A percentile compares a stretch with the other conserved stretches of the same genome.
These are phyloP conservation scores for Pythium periplocum DNA, from an alignment of 352 stramenopile genomes.

Conservation along the genomic window DNA sequence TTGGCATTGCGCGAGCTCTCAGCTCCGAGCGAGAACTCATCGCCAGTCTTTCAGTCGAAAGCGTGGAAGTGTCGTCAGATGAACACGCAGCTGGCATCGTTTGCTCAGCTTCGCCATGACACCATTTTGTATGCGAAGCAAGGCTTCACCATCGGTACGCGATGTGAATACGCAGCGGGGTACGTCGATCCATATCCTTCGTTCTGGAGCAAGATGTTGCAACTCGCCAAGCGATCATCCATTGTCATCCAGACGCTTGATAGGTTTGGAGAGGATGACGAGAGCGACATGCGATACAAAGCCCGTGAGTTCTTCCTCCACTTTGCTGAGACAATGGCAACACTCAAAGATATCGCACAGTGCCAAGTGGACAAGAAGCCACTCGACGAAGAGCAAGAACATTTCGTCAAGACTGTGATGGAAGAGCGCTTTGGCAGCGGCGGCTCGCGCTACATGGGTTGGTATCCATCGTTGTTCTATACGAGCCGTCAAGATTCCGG, in stretches of 20 bases:
- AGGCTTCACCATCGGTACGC: conserved; percentile 10
- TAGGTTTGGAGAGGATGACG: too few relatives aligned
- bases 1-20: conserved; percentile 18
- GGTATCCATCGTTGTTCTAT: conserved; percentile 35
- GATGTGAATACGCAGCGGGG: conserved; percentile 19
- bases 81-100: conserved; percentile 24
- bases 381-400: conserved; percentile 14
- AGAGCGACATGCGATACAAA: too few relatives aligned
- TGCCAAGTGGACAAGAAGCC: conserved; percentile 7
- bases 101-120: conserved; percentile 20
- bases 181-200: conserved; percentile 22
- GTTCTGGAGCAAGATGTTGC: conserved; percentile 19
- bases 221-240: conserved; percentile 8
- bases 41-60: conserved; percentile 13
- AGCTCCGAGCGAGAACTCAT: not conserved
- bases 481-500: conserved; percentile 19
- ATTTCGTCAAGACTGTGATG: conserved; percentile 20
- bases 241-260: conserved; percentile 1
- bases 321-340: conserved; percentile 8
- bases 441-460: conserved; percentile 16
- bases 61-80: conserved; percentile 19
- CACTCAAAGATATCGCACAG: conserved; percentile 10
- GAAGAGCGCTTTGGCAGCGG: conserved; percentile 15
- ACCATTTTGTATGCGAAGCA: conserved; percentile 27
- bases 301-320: conserved; percentile 14